phyloP scores from a whole-genome alignment of 257 asterid genomes.

The Fraxinus excelsior region DNA sequence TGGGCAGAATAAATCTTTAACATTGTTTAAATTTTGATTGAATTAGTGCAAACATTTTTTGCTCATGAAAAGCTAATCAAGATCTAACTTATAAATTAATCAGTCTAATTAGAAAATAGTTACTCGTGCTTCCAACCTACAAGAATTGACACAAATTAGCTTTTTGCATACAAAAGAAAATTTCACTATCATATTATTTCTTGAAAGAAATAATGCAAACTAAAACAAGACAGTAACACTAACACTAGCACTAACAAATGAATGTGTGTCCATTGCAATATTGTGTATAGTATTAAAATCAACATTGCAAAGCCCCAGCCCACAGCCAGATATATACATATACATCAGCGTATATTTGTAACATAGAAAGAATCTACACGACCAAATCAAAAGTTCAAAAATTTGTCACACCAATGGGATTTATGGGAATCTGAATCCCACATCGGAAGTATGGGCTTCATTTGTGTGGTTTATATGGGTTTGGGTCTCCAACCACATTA shows the following conservation, averaged over 20 bases:
- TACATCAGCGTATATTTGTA: not conserved
- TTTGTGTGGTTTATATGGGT: no score
- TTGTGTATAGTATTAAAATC: not conserved
- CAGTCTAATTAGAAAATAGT: not conserved
- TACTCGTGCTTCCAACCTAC: not conserved
- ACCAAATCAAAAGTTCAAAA: not conserved
- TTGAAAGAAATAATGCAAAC: not conserved
- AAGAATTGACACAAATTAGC: not conserved
- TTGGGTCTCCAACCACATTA: no score
- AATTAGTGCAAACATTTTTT: not conserved
- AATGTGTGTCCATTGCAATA: not conserved
- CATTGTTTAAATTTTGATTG: not conserved
- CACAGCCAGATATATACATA: not conserved
- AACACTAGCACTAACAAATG: not conserved
- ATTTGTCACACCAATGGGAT: not conserved
- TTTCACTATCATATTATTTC: not conserved
- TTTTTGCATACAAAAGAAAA: not conserved
- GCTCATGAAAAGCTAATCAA: not conserved
- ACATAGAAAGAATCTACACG: no score
- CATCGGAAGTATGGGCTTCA: no score
- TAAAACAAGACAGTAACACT: not conserved
- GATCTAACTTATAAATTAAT: not conserved
- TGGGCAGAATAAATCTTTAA: not conserved
- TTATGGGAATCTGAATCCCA: no score
- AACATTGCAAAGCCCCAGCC: not conserved